phyloP scores from a whole-genome alignment of 441 rosid genomes.

The Euphorbia celastroides region DNA sequence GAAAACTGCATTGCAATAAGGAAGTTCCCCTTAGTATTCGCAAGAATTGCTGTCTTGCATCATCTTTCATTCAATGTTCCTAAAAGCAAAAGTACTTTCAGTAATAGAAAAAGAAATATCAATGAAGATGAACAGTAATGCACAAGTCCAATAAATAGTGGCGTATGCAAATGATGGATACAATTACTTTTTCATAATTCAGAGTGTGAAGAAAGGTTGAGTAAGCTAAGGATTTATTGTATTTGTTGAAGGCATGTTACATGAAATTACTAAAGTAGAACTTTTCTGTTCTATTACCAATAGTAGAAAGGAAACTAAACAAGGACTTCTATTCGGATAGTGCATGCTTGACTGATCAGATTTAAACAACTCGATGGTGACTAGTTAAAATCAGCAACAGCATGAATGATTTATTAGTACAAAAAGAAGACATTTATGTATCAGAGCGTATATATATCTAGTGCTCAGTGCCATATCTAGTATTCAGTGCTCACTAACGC shows the following conservation, averaged over 20 bases:
- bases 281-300: not conserved
- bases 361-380: not conserved
- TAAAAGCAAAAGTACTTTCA: slow-evolving; percentile 24
- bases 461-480: too few species aligned
- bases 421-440: not conserved
- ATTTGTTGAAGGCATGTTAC: not conserved
- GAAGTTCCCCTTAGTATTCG: slow-evolving; percentile 75
- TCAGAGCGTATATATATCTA: too few species aligned
- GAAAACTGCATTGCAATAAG: slow-evolving; percentile 93
- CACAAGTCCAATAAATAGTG: not conserved
- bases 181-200: not conserved
- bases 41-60: slow-evolving; percentile 94
- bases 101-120: slow-evolving; percentile 14
- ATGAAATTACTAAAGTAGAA: not conserved
- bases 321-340: not conserved
- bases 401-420: not conserved
- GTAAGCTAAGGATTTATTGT: not conserved
- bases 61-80: slow-evolving; percentile 91
- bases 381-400: not conserved
- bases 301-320: not conserved
- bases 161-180: not conserved
- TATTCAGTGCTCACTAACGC: not conserved
- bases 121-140: not conserved
- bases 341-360: not conserved
- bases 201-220: not conserved